These are phyloP conservation scores for Tolypocladium guangdongense DNA, from an alignment of 2,329 filamentous ascomycete species.

Conservation along the genomic window DNA sequence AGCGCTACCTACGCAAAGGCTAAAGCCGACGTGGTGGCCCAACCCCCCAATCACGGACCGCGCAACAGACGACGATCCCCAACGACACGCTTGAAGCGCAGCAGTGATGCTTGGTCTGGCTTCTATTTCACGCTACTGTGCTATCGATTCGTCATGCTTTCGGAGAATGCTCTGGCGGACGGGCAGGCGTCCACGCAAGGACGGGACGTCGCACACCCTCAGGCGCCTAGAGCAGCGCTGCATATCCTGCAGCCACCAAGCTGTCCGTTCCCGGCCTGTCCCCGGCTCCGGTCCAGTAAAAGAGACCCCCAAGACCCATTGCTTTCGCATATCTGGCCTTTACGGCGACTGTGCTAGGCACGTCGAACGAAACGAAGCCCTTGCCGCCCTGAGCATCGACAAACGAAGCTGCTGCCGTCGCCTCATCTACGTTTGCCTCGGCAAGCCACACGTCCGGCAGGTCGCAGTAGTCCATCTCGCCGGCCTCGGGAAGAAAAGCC, in stretches of 20 bases:
- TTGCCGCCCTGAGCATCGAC: conserved; percentile 26
- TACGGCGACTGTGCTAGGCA: conserved; percentile 44
- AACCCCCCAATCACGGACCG: background rate
- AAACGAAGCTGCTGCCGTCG: conserved; percentile 46
- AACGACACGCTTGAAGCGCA: background rate
- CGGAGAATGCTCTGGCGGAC: background rate
- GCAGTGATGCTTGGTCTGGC: background rate
- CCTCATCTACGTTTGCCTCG: conserved; percentile 33
- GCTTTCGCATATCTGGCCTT: conserved; percentile 50
- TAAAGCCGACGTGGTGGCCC: background rate
- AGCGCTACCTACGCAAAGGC: background rate
- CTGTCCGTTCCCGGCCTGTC: conserved; percentile 44
- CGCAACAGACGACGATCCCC: background rate
- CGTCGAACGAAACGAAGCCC: conserved; percentile 55
- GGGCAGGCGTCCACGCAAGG: background rate
- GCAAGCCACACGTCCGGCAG: conserved; percentile 40
- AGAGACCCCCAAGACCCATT: conserved; percentile 47
- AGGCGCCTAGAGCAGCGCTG: too few species aligned
- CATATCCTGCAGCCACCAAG: conserved; percentile 37
- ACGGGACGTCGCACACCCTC: too few species aligned
- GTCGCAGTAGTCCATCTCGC: conserved; percentile 52
- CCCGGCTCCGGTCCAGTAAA: conserved; percentile 58
- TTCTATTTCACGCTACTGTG: background rate
- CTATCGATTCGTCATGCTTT: background rate
- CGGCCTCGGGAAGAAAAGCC: conserved; percentile 28